Conservation (phyloP, 2,329 filamentous ascomycete species). For the Alternaria novae-zelandiae region DNA sequence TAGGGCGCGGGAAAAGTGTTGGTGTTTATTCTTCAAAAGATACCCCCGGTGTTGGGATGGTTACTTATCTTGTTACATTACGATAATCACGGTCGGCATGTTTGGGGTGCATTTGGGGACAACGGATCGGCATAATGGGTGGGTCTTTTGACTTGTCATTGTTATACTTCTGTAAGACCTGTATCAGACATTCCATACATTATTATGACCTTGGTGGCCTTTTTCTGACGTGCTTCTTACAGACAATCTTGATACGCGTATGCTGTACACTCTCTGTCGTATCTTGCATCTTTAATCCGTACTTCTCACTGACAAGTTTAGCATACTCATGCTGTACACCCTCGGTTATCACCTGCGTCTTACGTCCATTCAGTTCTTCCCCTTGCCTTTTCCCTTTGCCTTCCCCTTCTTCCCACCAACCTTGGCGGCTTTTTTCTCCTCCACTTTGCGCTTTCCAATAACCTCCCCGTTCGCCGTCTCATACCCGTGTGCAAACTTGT, state of each 20-base stretch:
- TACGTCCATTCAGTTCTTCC: not conserved
- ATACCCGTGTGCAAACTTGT: not conserved
- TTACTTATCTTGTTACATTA: not conserved
- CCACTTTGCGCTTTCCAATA: not conserved
- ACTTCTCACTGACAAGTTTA: too few species aligned
- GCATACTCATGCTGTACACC: not conserved
- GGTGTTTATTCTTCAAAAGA: not conserved
- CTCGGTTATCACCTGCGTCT: not conserved
- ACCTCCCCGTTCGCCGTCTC: not conserved
- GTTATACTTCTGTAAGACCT: not conserved
- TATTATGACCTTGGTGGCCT: not conserved
- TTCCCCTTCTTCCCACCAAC: not conserved
- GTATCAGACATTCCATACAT: not conserved
- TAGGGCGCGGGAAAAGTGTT: not conserved
- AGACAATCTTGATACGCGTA: too few species aligned
- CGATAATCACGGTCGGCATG: not conserved
- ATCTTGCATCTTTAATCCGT: too few species aligned
- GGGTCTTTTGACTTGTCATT: not conserved
- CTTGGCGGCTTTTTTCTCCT: not conserved
- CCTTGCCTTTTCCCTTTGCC: not conserved
- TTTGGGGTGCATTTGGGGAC: too few species aligned
- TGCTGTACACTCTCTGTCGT: too few species aligned
- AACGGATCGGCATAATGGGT: not conserved
- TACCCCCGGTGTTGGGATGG: constrained; percentile 6
- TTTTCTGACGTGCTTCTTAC: too few species aligned